phyloP scores from a whole-genome alignment of 2,329 filamentous ascomycete species.

The Bertia moriformis region DNA sequence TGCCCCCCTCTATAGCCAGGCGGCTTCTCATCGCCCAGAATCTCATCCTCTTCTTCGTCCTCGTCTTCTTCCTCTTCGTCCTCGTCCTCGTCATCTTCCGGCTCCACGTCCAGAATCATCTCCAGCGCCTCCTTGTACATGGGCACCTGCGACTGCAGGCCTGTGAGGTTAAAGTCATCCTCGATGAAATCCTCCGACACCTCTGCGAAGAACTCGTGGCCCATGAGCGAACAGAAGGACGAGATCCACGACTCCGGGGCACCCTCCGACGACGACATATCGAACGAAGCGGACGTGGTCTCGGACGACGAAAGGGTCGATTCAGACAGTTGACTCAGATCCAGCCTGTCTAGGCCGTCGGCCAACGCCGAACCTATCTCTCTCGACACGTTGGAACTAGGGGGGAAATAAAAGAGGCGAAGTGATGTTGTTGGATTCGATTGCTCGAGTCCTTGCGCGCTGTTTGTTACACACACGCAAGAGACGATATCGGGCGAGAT shows the following conservation, averaged over 20 bases:
- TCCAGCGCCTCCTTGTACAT: conserved; percentile 71
- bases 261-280: conserved; percentile 1
- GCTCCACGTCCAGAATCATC: conserved; percentile 67
- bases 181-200: conserved; percentile 69
- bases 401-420: neutral
- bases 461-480: no score
- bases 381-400: conserved; percentile 24
- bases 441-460: neutral
- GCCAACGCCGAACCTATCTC: conserved; percentile 25
- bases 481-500: no score
- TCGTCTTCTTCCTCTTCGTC: conserved; percentile 31
- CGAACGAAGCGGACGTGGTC: conserved; percentile 6
- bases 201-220: conserved; percentile 68
- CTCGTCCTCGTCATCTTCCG: conserved; percentile 34
- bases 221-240: conserved; percentile 59
- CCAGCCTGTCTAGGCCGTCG: conserved; percentile 29
- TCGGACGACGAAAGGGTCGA: conserved; percentile 21
- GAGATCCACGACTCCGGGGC: conserved; percentile 56
- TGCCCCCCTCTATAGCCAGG: neutral
- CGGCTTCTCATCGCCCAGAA: conserved; percentile 28
- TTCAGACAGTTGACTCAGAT: conserved; percentile 25
- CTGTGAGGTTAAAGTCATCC: conserved; percentile 68
- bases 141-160: conserved; percentile 58
- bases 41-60: conserved; percentile 20
- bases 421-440: neutral